Evolutionary conservation across 2,329 filamentous ascomycete species (phyloP).

Genomic region (Eutypa lata): DNA sequence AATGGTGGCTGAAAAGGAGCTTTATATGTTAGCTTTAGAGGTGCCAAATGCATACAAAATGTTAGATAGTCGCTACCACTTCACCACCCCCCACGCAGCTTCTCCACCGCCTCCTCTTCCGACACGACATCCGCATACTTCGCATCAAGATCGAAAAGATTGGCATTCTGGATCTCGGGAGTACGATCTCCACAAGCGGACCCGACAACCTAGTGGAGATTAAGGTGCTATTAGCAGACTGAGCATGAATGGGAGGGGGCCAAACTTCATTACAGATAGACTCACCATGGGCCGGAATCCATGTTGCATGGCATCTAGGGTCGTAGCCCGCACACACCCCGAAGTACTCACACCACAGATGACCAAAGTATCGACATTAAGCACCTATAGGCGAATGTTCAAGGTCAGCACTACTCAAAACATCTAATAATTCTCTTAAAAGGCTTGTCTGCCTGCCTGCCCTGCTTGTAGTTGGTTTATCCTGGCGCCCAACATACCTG

Average conservation of each 20-base stretch:
- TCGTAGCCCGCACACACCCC: conserved; percentile 42
- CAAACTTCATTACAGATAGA: neutral
- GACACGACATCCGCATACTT: conserved; percentile 45
- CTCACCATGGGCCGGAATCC: conserved; percentile 43
- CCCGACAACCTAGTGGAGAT: conserved; percentile 34
- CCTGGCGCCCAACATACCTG: too few species aligned
- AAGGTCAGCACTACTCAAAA: too few species aligned
- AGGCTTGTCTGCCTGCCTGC: too few species aligned
- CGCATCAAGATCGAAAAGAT: conserved; percentile 42
- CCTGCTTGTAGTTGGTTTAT: too few species aligned
- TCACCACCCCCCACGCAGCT: conserved; percentile 34
- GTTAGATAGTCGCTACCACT: too few species aligned
- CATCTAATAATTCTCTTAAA: too few species aligned
- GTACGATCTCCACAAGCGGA: conserved; percentile 43
- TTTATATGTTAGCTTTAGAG: too few species aligned
- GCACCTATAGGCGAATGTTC: conserved; percentile 25
- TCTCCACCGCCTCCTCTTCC: conserved; percentile 37
- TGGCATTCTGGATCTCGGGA: conserved; percentile 40
- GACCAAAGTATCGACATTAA: conserved; percentile 40
- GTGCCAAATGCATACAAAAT: too few species aligned
- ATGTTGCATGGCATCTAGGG: conserved; percentile 41
- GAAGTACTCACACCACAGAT: conserved; percentile 46
- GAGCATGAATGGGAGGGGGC: too few species aligned
- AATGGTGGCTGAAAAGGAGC: too few species aligned
- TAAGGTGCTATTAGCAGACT: neutral